A percentile compares a stretch with the other conserved stretches of the same genome.
Conservation (phyloP, 305 asterid species). For the Fraxinus floribunda region DNA sequence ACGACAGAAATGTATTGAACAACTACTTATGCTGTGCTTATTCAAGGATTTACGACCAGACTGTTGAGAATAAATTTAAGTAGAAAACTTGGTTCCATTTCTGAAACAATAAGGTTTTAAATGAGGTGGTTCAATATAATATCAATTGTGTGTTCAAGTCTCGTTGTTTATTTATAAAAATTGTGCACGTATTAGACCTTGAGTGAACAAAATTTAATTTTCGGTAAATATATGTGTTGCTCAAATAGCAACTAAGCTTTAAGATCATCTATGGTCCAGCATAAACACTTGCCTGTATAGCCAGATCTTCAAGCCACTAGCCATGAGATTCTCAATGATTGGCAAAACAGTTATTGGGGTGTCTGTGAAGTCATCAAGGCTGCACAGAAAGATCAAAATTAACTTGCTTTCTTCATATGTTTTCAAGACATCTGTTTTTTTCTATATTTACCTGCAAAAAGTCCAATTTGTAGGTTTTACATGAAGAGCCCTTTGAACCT, state of each 20-base stretch:
- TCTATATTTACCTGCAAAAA: constrained; percentile 22
- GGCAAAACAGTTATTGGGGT: constrained; percentile 32
- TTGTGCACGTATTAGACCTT: background rate
- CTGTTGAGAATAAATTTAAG: background rate
- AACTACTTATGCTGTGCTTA: background rate
- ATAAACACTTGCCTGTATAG: constrained; percentile 33
- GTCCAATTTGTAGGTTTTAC: constrained; percentile 36
- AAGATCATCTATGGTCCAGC: background rate
- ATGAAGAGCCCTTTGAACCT: constrained; percentile 39
- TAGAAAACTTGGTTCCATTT: background rate
- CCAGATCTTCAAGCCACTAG: constrained; percentile 38
- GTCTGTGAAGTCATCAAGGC: constrained; percentile 24
- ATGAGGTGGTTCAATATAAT: background rate
- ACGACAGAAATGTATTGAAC: background rate
- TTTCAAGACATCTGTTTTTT: background rate
- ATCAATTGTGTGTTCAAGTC: background rate
- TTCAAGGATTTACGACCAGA: background rate
- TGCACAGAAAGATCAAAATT: background rate
- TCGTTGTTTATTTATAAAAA: background rate
- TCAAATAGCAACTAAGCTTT: background rate
- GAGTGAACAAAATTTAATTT: background rate
- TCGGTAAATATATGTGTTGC: background rate
- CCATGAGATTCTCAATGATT: constrained; percentile 31
- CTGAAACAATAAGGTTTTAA: background rate
- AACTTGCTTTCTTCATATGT: background rate